phyloP scores from a whole-genome alignment of 2,329 filamentous ascomycete species.

The Pseudogymnoascus sp. region DNA sequence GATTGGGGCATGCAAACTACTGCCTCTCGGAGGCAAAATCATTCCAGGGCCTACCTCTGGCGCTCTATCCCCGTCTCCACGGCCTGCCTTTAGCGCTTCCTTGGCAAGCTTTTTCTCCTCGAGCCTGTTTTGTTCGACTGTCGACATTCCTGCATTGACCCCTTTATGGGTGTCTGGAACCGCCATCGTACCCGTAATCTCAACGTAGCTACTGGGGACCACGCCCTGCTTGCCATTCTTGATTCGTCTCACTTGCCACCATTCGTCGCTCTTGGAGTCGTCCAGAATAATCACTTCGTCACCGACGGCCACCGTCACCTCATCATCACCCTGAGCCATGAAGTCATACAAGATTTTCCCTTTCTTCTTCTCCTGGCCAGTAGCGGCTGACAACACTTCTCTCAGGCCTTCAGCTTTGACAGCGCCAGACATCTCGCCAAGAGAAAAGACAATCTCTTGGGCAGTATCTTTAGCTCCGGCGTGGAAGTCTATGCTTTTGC shows the following conservation, averaged over 20 bases:
- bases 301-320: slow-evolving; percentile 82
- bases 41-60: slow-evolving; percentile 72
- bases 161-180: slow-evolving; percentile 36
- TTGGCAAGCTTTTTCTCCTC: slow-evolving; percentile 81
- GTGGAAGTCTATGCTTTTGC: slow-evolving; percentile 93
- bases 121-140: slow-evolving; percentile 65
- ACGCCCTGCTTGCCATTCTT: slow-evolving; percentile 94
- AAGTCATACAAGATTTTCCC: slow-evolving; percentile 91
- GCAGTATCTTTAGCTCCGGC: slow-evolving; percentile 96
- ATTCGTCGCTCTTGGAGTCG: slow-evolving; percentile 88
- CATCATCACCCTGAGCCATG: slow-evolving; percentile 90
- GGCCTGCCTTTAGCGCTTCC: slow-evolving; percentile 59
- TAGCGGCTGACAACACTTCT: slow-evolving; percentile 77
- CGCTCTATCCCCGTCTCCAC: slow-evolving; percentile 50
- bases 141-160: slow-evolving; percentile 53
- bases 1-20: slow-evolving; percentile 63
- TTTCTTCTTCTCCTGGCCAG: slow-evolving; percentile 64
- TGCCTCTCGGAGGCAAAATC: slow-evolving; percentile 67
- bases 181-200: slow-evolving; percentile 64
- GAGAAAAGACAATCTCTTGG: slow-evolving; percentile 77
- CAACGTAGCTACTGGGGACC: slow-evolving; percentile 92
- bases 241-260: slow-evolving; percentile 90
- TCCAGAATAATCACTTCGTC: slow-evolving; percentile 90
- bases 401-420: slow-evolving; percentile 73
- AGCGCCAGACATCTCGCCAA: slow-evolving; percentile 84